These are phyloP conservation scores for Kurtzmaniella cleridarum DNA, from an alignment of 805 yeast genomes.

Conservation along the genomic window DNA sequence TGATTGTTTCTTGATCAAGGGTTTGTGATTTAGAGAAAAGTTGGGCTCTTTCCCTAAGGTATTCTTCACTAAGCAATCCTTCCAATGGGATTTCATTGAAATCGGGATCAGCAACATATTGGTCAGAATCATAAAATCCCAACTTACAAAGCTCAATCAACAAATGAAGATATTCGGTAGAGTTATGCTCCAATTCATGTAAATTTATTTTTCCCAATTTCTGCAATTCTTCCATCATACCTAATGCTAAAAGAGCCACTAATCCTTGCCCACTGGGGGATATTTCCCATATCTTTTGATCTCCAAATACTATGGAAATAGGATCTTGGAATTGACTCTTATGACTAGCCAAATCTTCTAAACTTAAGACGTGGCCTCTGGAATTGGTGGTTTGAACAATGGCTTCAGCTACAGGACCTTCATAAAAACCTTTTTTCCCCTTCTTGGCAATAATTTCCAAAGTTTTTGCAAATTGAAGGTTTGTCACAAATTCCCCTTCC, in stretches of 20 bases:
- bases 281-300: slow-evolving; percentile 63
- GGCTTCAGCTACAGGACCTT: slow-evolving; percentile 63
- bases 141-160: slow-evolving; percentile 68
- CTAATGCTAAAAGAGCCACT: slow-evolving; percentile 67
- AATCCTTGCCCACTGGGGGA: slow-evolving; percentile 85
- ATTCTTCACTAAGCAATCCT: slow-evolving; percentile 42
- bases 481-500: slow-evolving; percentile 54
- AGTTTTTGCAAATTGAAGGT: slow-evolving; percentile 48
- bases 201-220: slow-evolving; percentile 38
- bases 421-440: slow-evolving; percentile 66
- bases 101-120: slow-evolving; percentile 60
- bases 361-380: slow-evolving; percentile 52
- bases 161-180: slow-evolving; percentile 63
- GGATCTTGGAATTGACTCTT: slow-evolving; percentile 63
- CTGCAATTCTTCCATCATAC: slow-evolving; percentile 55
- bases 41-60: slow-evolving; percentile 45
- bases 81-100: slow-evolving; percentile 34
- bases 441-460: slow-evolving; percentile 44
- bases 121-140: slow-evolving; percentile 71
- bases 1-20: slow-evolving; percentile 36
- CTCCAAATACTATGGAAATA: slow-evolving; percentile 47
- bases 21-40: slow-evolving; percentile 38
- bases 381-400: slow-evolving; percentile 49
- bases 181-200: slow-evolving; percentile 49
- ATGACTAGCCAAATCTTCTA: slow-evolving; percentile 54